These are phyloP conservation scores for Taphrina deformans DNA, from an alignment of 1,139 yeast species.

Conservation along the genomic window DNA sequence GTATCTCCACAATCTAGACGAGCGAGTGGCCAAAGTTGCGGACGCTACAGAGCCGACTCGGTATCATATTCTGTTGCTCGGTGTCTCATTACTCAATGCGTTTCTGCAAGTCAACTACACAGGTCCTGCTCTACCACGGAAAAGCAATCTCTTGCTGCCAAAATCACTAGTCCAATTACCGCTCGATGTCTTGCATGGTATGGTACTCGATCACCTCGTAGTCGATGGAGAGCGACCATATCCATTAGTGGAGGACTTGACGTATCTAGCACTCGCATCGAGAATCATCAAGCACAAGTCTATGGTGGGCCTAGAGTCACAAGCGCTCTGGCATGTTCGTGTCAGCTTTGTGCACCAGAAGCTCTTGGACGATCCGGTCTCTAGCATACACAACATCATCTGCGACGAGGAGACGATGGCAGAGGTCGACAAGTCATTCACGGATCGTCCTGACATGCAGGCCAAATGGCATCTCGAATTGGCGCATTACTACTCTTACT, in stretches of 20 bases:
- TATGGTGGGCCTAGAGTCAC: constrained; percentile 13
- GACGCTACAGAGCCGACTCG: not conserved
- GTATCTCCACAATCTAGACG: not conserved
- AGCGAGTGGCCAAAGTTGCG: not conserved
- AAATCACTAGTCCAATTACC: constrained; percentile 35
- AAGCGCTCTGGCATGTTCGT: constrained; percentile 46
- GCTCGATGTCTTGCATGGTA: constrained; percentile 32
- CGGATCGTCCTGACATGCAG: constrained; percentile 46
- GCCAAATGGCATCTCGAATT: constrained; percentile 45
- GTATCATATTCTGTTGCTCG: constrained; percentile 36
- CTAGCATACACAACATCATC: constrained; percentile 43
- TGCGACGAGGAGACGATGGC: constrained; percentile 40
- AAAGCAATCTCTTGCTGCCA: constrained; percentile 41
- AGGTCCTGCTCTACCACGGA: constrained; percentile 65
- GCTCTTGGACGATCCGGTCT: constrained; percentile 42
- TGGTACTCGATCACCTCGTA: constrained; percentile 42
- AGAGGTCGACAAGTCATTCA: constrained; percentile 37
- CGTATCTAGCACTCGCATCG: constrained; percentile 43
- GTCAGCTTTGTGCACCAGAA: constrained; percentile 47
- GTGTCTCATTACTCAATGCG: constrained; percentile 57
- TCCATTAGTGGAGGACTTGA: constrained; percentile 43
- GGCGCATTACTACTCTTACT: constrained; percentile 47
- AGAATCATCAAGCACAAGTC: constrained; percentile 39
- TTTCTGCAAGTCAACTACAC: constrained; percentile 79
- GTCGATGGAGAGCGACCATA: constrained; percentile 43